A percentile compares a stretch with the other conserved stretches of the same genome.
Evolutionary conservation across 1,284 basidiomycete genomes (phyloP).

Genomic region (Melampsora larici-populina): DNA sequence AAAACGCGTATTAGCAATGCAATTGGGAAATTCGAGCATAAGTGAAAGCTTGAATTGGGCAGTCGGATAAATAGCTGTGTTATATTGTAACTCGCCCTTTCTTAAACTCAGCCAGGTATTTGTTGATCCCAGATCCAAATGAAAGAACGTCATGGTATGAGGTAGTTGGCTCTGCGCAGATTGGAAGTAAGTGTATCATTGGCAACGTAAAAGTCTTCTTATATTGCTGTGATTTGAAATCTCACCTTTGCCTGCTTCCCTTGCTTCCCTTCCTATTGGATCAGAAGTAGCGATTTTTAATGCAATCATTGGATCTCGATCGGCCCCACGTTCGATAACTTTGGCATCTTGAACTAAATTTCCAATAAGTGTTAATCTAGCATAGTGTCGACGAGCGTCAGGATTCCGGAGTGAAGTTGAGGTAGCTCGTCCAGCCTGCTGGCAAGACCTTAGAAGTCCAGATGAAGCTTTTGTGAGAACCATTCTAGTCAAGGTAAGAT

Average conservation of each 20-base stretch:
- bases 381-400: slow-evolving; percentile 3
- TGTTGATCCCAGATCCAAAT: slow-evolving; percentile 30
- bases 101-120: slow-evolving; percentile 32
- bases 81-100: slow-evolving; percentile 13
- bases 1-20: neutral
- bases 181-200: neutral
- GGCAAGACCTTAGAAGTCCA: too few relatives aligned
- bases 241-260: slow-evolving; percentile 28
- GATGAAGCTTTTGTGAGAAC: too few relatives aligned
- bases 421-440: too few relatives aligned
- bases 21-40: neutral
- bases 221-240: neutral
- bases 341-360: slow-evolving; percentile 33
- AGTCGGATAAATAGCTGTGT: neutral
- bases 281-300: slow-evolving; percentile 26
- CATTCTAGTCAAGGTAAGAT: too few relatives aligned
- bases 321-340: slow-evolving; percentile 30
- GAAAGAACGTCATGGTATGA: slow-evolving; percentile 35
- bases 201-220: neutral
- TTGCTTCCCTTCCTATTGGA: slow-evolving; percentile 16
- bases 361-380: slow-evolving; percentile 26
- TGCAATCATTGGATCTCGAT: slow-evolving; percentile 25
- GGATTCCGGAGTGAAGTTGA: neutral
- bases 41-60: neutral
- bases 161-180: slow-evolving; percentile 15